Conservation (phyloP, 257 asterid genomes). For the Mitragyna speciosa region DNA sequence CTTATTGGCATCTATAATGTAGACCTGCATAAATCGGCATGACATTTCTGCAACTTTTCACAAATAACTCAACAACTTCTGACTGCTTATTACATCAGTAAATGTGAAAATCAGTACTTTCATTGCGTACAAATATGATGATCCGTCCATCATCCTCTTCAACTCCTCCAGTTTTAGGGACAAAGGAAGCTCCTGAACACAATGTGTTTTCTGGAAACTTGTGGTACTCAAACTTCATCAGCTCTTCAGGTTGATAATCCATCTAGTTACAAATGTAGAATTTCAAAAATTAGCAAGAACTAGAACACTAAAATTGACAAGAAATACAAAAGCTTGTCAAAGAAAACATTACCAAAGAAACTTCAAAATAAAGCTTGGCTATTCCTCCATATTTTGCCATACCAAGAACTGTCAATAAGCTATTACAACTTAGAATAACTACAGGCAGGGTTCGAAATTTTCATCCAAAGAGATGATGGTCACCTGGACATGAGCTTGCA, state of each 20-base stretch:
- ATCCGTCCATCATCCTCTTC: constrained; percentile 74
- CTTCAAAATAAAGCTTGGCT: constrained; percentile 44
- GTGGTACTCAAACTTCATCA: constrained; percentile 45
- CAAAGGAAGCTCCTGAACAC: constrained; percentile 60
- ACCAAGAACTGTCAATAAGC: constrained; percentile 26
- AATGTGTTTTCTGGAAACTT: constrained; percentile 48
- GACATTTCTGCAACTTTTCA: not conserved
- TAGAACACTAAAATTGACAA: not conserved
- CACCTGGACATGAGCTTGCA: constrained; percentile 58
- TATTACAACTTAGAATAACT: not conserved
- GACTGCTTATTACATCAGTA: not conserved
- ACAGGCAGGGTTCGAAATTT: not conserved
- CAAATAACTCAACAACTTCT: not conserved
- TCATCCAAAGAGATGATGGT: not conserved
- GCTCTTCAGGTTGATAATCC: constrained; percentile 13
- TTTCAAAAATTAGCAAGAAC: not conserved
- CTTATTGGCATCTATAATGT: constrained; percentile 50
- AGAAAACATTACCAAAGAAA: constrained; percentile 14
- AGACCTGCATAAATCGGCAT: constrained; percentile 35
- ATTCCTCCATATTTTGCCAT: constrained; percentile 65
- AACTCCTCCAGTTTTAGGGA: constrained; percentile 33
- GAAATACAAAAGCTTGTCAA: not conserved
- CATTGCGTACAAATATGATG: constrained; percentile 47
- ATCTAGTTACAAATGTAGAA: constrained; percentile 9
- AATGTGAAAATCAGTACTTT: constrained; percentile 20